Base-by-base conservation (phyloP, 495 filamentous ascomycete genomes). In the Lentithecium fluviatile region DNA sequence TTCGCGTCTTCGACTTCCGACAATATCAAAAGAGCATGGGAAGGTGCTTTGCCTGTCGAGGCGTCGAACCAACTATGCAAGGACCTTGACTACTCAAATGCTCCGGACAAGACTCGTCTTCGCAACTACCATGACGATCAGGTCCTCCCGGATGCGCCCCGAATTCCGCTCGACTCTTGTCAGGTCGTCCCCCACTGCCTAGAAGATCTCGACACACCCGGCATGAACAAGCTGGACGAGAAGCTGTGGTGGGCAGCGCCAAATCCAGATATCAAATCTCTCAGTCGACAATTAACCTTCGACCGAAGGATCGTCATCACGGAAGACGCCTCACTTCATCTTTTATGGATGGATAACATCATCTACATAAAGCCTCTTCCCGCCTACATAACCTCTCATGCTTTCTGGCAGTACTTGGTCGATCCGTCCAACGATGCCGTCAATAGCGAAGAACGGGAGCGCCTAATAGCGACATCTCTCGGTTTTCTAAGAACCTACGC, bases 331-430 rank as follows among this genome's bases (percentile, higher is more conserved):
- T 32, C 40, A 2, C 32, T 56, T 40, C 59, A 62, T 25, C 38
- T 21, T 15, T 4, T 62, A 4, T 62, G 59, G 59, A 48, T 40
- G 6, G 52, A 62, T 5, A 29, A 56, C n/a, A 34, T 51, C 13
- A 24, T 62, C 24, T 62, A 48, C 34, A 13, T 62, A 3, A 62
- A 62, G 21, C 59, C 59, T 17, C 42, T 62, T 7, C 59, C 59
- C 3, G 29, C 34, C 12, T 62, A 62, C 32, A 51, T 62, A 4
- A 48, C 38, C 20, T 56, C 51, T 1, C 37, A 49, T 36, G 59
- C 59, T 5, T 62, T 55, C 43, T 62, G 59, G 59, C 19, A 56
- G 34, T 56, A 56, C 45, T 8, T 62, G 0, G 23, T 62, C 6
- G 59, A 62, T 21, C 26, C 43, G 6, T 48, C 15, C 2, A 56